Evolutionary conservation across 768 basidiomycete genomes (phyloP).

Genomic region (Harrya chromipes): DNA sequence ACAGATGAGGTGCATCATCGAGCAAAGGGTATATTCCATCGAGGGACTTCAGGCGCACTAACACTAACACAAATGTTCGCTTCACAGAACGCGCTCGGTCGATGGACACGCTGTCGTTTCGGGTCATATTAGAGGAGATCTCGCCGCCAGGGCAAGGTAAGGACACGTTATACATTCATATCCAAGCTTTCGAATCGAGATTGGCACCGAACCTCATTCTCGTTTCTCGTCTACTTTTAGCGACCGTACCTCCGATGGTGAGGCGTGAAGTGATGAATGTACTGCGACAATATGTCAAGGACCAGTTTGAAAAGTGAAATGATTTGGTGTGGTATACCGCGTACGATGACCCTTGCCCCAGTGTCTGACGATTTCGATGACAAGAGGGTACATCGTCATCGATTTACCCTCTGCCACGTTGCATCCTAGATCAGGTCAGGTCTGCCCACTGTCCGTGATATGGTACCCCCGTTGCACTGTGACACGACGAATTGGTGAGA

Average conservation of each 20-base stretch:
- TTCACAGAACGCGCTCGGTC: constrained; percentile 44
- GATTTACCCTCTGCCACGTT: too few relatives aligned
- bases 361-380: too few relatives aligned
- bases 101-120: constrained; percentile 49
- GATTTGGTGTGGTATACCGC: too few relatives aligned
- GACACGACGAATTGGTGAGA: too few relatives aligned
- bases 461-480: not conserved
- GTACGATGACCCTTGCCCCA: too few relatives aligned
- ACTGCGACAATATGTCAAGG: constrained; percentile 55
- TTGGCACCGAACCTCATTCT: not conserved
- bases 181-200: not conserved
- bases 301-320: constrained; percentile 48
- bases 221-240: constrained; percentile 26
- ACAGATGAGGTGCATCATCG: constrained; percentile 55
- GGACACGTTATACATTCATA: too few relatives aligned
- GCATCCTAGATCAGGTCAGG: too few relatives aligned
- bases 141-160: constrained; percentile 43
- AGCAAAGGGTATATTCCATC: constrained; percentile 49
- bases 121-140: constrained; percentile 44
- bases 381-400: too few relatives aligned
- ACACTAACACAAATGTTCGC: not conserved
- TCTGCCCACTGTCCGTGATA: too few relatives aligned
- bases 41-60: not conserved
- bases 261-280: constrained; percentile 49
- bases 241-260: constrained; percentile 46